Evolutionary conservation across 768 basidiomycete genomes (phyloP), one percentile per base, ranked within the genome.

Genomic region (Collybia sordida): DNA sequence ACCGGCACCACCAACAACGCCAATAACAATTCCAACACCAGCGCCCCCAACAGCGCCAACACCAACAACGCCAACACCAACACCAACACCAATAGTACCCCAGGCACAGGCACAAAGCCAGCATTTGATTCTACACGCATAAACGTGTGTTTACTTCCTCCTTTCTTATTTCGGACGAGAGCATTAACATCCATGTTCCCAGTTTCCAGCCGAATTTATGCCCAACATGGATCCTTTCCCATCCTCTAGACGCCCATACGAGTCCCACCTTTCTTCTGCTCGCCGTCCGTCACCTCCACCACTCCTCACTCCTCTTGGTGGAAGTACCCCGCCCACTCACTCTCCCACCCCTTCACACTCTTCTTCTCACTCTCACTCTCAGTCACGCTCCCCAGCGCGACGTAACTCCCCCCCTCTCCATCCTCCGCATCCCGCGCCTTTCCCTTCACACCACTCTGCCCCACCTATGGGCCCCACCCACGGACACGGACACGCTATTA

Each of bases 281-380:
- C 60, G 65, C 18, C 76, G 63, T n/a, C 58, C 64, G 9, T 59
- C 68, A 18, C 64, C 69, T 24, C 62, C 68, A 6, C 57, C 62
- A 72, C 49, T 80, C 69, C 47, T 81, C 73, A 27, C 79, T 72
- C 1, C 79, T 73, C 52, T 77, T 76, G 52, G 76, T 77, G 8
- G 73, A 75, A 38, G 71, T 73, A 52, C 68, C 81, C 21, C 79
- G 81, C 60, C 86, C 85, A 0, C 83, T 85, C 35, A 79, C 83
- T 5, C 69, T 80, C 28, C 83, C 81, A 8, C 74, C 78, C 28
- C 80, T 81, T 38, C 82, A 82, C 0, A 84, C 70, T 78, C 81
- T 59, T 79, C 80, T 39, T 77, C 80, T 27, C 76, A 80, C 39
- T 76, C 75, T n/a, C 81, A 83, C 1, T 82, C 86, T 6, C 80